Evolutionary conservation across 345 rosid genomes (phyloP), one percentile per base, ranked within the genome.

Genomic region (Streptanthus diversifolius): DNA sequence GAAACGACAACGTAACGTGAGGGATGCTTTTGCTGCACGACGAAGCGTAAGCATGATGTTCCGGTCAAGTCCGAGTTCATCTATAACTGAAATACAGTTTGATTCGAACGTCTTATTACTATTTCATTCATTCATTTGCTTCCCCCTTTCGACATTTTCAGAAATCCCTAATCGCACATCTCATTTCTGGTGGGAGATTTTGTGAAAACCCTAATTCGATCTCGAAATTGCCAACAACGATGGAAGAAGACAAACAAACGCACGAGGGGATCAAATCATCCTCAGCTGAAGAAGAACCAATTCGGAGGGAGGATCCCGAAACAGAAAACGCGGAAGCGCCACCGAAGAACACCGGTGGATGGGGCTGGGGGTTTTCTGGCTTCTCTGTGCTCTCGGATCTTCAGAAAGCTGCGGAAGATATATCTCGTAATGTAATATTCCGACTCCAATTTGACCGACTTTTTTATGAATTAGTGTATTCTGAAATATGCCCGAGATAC

Each of bases 381-480:
- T 76, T 92, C 72, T 87, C 96, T 2, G 89, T 91, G 64, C 80
- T 95, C 19, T 84, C 98, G 24, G 98, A 90, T 86, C 90, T 95
- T 75, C 99, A 95, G 70, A 91, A 95, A 77, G 97, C 93, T 19
- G 96, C 96, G 0, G 92, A 88, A 77, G 99, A 91, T 85, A 86
- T 95, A 62, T 85, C 97, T 67, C 99, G 98, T 80, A 90, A 85
- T 84, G 99, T 91, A 82, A 43, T 43, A 66, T 56, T 12, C 40
- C 6, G 1, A n/a, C 5, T 63, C 61, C 60, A n/a, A 41, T 63
- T 59, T 32, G 66, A 56, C 9, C 22, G 9, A 2, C 1, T 19
- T 19, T 25, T 35, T 37, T 18, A 17, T 37, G 39, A 27, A 37
- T 51, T 25, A 5, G 3, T 29, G 57, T 41, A 44, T 10, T 43